Evolutionary conservation across 208 protist species (phyloP).

Genomic region (Blastocrithidia nonstop): DNA sequence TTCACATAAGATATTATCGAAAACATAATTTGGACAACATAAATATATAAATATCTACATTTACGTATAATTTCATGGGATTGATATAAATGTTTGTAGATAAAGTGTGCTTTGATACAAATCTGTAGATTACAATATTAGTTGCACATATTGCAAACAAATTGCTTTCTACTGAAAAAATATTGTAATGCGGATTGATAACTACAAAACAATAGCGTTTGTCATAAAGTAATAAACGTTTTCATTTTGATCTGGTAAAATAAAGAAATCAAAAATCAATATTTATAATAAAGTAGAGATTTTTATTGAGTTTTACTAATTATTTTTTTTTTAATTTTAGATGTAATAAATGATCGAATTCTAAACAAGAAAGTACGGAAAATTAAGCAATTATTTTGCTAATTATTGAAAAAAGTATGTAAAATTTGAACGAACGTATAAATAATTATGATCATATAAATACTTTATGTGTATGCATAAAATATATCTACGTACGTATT

Average conservation of each 20-base stretch:
- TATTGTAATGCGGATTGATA: background rate
- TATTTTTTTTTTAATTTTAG: slow-evolving; percentile 7
- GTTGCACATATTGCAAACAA: no score
- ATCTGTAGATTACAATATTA: no score
- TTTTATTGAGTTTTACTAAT: no score
- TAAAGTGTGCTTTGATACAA: background rate
- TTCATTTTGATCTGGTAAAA: slow-evolving; percentile 9
- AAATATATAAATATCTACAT: background rate
- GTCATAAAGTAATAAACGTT: slow-evolving; percentile 6
- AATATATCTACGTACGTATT: slow-evolving; percentile 7
- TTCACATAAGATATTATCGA: background rate
- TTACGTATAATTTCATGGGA: background rate
- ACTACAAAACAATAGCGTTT: slow-evolving; percentile 2
- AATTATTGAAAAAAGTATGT: slow-evolving; percentile 10
- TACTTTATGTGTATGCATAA: slow-evolving; percentile 5
- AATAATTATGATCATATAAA: no score
- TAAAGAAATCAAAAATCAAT: slow-evolving; percentile 1
- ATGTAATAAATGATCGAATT: slow-evolving; percentile 7
- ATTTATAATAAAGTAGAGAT: slow-evolving; percentile 8
- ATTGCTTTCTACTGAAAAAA: no score
- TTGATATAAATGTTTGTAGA: background rate
- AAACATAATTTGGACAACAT: no score
- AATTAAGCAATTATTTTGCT: slow-evolving; percentile 8
- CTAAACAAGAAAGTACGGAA: slow-evolving; percentile 11
- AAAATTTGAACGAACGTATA: slow-evolving; percentile 9